Conservation (phyloP, 2,329 filamentous ascomycete species). For the Fusarium sp. region DNA sequence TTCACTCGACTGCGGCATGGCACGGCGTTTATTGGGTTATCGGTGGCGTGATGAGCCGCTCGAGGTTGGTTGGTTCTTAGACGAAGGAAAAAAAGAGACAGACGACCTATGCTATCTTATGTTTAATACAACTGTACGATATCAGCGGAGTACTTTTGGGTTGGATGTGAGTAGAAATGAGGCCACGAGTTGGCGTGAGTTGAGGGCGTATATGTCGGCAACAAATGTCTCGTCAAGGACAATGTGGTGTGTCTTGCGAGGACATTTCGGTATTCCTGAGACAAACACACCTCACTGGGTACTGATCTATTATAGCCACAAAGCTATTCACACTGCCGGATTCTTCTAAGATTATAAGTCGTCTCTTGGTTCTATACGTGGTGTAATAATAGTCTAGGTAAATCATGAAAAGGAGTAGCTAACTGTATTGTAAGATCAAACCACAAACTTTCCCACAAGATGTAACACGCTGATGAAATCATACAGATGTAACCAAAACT, state of each 20-base stretch:
- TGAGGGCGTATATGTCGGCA: not conserved
- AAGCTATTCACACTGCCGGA: not conserved
- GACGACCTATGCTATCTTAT: constrained; percentile 44
- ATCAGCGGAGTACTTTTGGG: constrained; percentile 15
- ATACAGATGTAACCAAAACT: not conserved
- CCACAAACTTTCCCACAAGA: not conserved
- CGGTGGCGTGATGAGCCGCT: constrained; percentile 44
- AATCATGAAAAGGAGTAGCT: not conserved
- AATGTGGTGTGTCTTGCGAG: not conserved
- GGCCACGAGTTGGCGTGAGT: not conserved
- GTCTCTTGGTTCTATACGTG: too few relatives aligned
- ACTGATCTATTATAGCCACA: not conserved
- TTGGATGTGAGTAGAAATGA: not conserved
- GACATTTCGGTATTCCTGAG: not conserved
- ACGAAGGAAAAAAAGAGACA: constrained; percentile 46
- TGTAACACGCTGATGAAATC: not conserved
- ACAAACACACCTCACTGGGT: not conserved
- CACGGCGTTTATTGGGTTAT: constrained; percentile 58
- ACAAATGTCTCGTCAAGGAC: not conserved
- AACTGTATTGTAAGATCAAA: not conserved
- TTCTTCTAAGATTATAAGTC: not conserved
- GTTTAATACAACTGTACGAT: constrained; percentile 46
- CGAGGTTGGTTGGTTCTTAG: constrained; percentile 45
- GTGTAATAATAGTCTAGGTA: not conserved
- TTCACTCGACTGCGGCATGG: constrained; percentile 66